phyloP scores from a whole-genome alignment of 2,329 filamentous ascomycete species.

The Ophiosphaerella korrae region DNA sequence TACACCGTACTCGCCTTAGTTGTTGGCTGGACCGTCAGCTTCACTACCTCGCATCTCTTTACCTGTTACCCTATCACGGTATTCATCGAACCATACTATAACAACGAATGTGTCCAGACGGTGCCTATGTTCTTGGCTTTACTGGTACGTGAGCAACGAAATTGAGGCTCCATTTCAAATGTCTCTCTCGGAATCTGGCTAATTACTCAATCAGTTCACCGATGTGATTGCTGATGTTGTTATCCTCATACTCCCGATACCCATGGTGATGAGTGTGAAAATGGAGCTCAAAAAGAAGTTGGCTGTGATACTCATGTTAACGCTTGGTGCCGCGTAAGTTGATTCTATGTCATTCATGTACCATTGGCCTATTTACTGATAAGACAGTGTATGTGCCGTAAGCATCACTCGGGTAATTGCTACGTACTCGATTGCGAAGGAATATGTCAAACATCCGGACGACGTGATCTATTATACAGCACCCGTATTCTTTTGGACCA shows the following conservation, averaged over 20 bases:
- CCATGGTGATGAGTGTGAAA: constrained; percentile 29
- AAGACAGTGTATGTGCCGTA: constrained; percentile 24
- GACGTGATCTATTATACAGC: constrained; percentile 33
- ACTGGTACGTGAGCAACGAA: constrained; percentile 12
- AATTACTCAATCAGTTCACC: constrained; percentile 13
- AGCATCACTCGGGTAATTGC: constrained; percentile 27
- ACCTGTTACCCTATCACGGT: constrained; percentile 34
- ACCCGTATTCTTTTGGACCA: constrained; percentile 36
- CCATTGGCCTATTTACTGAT: constrained; percentile 1
- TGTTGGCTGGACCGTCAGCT: constrained; percentile 30
- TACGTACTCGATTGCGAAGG: constrained; percentile 22
- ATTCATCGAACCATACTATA: constrained; percentile 33
- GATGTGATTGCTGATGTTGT: constrained; percentile 26
- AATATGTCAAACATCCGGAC: constrained; percentile 24
- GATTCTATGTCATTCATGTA: neutral
- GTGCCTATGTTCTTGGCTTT: constrained; percentile 29
- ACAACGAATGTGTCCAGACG: constrained; percentile 29
- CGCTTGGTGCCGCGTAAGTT: constrained; percentile 27
- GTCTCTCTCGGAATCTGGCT: no score
- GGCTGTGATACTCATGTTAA: constrained; percentile 27
- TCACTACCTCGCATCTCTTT: constrained; percentile 32
- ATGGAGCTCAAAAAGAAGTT: constrained; percentile 25
- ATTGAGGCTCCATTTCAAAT: no score
- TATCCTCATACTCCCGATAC: constrained; percentile 31
- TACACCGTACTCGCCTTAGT: constrained; percentile 26